Conservation (phyloP, 441 rosid genomes). For the Populus hybrid region DNA sequence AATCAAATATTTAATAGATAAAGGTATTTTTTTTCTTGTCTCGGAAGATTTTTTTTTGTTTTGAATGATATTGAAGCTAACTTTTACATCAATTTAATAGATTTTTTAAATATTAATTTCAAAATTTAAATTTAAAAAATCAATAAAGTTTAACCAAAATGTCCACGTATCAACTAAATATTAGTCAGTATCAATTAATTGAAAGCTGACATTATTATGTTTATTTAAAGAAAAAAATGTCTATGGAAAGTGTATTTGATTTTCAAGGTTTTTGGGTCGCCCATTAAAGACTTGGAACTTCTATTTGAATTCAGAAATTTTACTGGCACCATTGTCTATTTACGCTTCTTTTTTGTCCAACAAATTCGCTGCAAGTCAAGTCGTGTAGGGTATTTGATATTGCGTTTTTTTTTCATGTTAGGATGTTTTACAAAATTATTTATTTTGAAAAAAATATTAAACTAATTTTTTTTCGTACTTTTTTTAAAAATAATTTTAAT, state of each 20-base stretch:
- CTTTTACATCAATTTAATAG: too few species aligned
- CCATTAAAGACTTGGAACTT: not conserved
- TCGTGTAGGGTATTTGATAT: too few species aligned
- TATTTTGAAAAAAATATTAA: too few species aligned
- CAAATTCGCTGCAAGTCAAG: not conserved
- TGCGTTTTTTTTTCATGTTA: too few species aligned
- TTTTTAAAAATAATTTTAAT: too few species aligned
- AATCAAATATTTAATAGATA: too few species aligned
- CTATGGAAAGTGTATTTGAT: not conserved
- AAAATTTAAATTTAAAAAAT: too few species aligned
- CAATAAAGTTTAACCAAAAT: not conserved
- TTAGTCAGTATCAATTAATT: not conserved
- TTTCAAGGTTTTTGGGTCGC: not conserved
- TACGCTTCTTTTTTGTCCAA: not conserved
- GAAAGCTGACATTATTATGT: not conserved
- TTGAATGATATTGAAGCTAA: too few species aligned
- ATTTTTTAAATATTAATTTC: too few species aligned
- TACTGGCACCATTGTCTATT: not conserved
- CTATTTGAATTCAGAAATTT: not conserved
- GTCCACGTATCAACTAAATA: not conserved
- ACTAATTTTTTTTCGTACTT: too few species aligned
- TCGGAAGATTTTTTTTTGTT: rapidly evolving
- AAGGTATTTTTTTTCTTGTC: too few species aligned
- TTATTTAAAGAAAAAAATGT: not conserved
- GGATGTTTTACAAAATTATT: too few species aligned